phyloP scores from a whole-genome alignment of 176 grass and related monocot species.

The Secale cereale region DNA sequence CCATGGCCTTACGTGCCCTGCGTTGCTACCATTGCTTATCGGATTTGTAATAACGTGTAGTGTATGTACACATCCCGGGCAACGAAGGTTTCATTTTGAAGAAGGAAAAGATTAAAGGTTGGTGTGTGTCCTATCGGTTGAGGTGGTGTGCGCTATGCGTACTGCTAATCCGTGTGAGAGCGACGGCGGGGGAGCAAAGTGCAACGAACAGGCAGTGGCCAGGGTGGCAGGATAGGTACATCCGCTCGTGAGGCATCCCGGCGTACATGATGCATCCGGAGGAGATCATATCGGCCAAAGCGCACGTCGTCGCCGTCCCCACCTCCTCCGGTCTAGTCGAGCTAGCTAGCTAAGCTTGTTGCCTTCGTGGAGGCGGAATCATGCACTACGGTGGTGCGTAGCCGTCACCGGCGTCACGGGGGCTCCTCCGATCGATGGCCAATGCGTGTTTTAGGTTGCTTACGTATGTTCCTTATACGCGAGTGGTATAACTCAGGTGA shows the following conservation, averaged over 20 bases:
- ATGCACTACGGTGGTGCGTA: neutral
- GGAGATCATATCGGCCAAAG: neutral
- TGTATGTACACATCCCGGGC: no score
- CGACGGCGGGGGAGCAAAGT: neutral
- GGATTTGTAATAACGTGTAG: no score
- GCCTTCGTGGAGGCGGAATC: neutral
- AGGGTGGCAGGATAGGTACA: no score
- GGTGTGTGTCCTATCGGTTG: neutral
- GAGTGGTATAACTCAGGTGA: no score
- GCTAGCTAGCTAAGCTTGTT: conserved; percentile 37
- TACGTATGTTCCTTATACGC: no score
- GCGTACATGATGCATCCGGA: no score
- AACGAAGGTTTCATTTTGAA: no score
- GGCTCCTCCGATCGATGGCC: neutral
- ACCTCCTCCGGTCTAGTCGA: conserved; percentile 24
- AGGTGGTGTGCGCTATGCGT: neutral
- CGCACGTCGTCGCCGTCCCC: conserved; percentile 7
- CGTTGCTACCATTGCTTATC: no score
- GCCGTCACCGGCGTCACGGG: neutral
- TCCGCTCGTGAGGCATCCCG: no score
- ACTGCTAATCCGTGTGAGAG: neutral
- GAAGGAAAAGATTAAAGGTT: neutral
- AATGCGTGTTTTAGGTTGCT: no score
- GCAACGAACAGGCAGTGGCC: conserved; percentile 5
- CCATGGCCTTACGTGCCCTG: no score